Evolutionary conservation across 495 filamentous ascomycete genomes (phyloP), one percentile per base, ranked within the genome.

Genomic region (Podospora australis): DNA sequence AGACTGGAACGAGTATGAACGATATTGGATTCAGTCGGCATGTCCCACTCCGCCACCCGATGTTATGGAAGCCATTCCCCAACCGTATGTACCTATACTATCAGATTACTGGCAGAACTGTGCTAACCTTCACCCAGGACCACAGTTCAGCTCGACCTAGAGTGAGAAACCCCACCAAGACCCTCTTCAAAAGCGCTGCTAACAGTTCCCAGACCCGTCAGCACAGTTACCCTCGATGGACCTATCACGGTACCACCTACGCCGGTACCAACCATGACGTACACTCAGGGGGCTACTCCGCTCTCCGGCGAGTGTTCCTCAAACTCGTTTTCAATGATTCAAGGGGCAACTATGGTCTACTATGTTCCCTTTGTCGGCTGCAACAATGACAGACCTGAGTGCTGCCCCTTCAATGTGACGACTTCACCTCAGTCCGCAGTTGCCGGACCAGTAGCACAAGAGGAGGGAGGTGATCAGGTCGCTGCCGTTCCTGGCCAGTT

Each of bases 361-460:
- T 55, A 59, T 23, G 59, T 55, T 8, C 50, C 56, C 19, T 40
- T 57, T 17, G 43, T 62, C 16, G 59, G 59, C 6, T 62, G 59
- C 44, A 46, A 48, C 38, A 40, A 34, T 30, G 43, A 42, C 28
- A 42, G 54, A 11, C 59, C 59, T 2, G 35, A 56, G 16, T 62
- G 59, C 40, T 62, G 59, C 26, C 59, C 59, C 8, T 62, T 51
- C 47, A 52, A 32, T 20, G 53, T 56, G 7, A n/a, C n/a, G n/a
- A n/a, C n/a, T 26, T 6, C 17, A 39, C 21, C 23, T 14, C 32
- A 0, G 14, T 28, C 24, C 5, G 22, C 39, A 11, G 24, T 34
- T 16, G 20, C 42, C 8, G 34, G 34, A n/a, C 26, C 25, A 24
- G 4, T 1, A 23, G n/a, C 20, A 26, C n/a, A n/a, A n/a, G n/a